Base-by-base conservation (phyloP, 352 stramenopile genomes). In the Elongisporangium undulatum region DNA sequence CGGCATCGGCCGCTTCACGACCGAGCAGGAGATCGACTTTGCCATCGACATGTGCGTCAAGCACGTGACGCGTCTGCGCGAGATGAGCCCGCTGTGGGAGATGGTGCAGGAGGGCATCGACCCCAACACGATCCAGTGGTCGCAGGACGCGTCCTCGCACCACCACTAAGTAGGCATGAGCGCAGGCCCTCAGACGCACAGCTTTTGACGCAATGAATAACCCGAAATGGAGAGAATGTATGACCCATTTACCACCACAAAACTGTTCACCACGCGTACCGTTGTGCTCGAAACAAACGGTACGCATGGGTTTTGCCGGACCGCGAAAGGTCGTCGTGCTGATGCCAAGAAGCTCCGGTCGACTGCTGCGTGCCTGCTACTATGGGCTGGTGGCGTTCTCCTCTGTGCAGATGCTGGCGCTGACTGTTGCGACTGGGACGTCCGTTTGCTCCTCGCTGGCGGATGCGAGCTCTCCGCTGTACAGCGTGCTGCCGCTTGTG, bases 61-160 rank as follows among this genome's bases (percentile, higher is more conserved):
- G 71, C 95, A 99, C 75, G 97, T 99, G 7, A 89, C 66, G 48
- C 90, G 97, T 52, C 84, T 99, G 64, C 94, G 97, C 56, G 97
- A 99, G 68, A 99, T 99, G 97, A 98, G 83, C 56, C 98, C 98
- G 22, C 79, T 99, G 22, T 99, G 97, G 97, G 98, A 99, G 80
- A 99, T 99, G 96, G 97, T 99, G 49, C 97, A 99, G 80, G 97
- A 99, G 81, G 98, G 98, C 59, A 98, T 99, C 62, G 98, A 99
- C 78, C 90, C 99, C n/a, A 99, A 98, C 72, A 92, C 88, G 61
- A 99, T 99, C 77, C 89, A 99, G 81, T 99, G 98, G 98, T 97
- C 85, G 41, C 96, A 99, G 74, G 97, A 99, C 76, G 93, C 94
- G 38, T 78, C 87, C 56, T 77, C 84, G 55, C 59, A 71, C 38